A percentile compares a stretch with the other conserved stretches of the same genome.
phyloP scores from a whole-genome alignment of 2,329 filamentous ascomycete species.

The Hymenoscyphus occultus region DNA sequence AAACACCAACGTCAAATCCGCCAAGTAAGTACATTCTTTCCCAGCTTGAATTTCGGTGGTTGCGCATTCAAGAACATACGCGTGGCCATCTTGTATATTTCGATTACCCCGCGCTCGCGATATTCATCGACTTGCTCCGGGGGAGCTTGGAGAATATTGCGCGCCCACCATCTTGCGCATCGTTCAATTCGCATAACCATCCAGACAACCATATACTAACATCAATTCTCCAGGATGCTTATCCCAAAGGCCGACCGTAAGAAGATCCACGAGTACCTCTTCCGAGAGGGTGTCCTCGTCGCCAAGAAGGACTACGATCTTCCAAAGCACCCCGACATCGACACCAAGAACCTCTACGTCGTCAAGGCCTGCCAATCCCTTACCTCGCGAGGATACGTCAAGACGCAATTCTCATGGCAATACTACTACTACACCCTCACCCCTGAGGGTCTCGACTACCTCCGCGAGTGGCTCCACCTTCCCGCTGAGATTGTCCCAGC shows the following conservation, averaged over 20 bases:
- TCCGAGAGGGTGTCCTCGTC: conserved; percentile 89
- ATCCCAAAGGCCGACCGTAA: conserved; percentile 99
- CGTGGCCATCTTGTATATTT: not conserved
- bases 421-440: conserved; percentile 99
- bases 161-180: not conserved
- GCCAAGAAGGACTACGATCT: conserved; percentile 99
- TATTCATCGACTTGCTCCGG: not conserved
- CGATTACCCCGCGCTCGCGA: not conserved
- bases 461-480: conserved; percentile 99
- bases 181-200: not conserved
- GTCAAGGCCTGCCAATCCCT: conserved; percentile 99
- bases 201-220: conserved; percentile 48
- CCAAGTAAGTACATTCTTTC: not conserved
- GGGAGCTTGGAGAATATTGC: not conserved
- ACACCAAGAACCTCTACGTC: conserved; percentile 99
- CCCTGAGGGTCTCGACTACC: conserved; percentile 99
- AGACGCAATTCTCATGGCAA: conserved; percentile 99
- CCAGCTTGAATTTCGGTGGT: not conserved
- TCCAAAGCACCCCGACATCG: conserved; percentile 95
- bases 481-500: conserved; percentile 99
- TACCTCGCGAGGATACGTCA: conserved; percentile 96
- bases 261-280: conserved; percentile 99
- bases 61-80: not conserved
- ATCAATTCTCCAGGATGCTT: conserved; percentile 51
- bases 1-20: conserved; percentile 3